A percentile compares a stretch with the other conserved stretches of the same genome.
Evolutionary conservation across 495 filamentous ascomycete genomes (phyloP).

Genomic region (Annulohypoxylon moriforme): DNA sequence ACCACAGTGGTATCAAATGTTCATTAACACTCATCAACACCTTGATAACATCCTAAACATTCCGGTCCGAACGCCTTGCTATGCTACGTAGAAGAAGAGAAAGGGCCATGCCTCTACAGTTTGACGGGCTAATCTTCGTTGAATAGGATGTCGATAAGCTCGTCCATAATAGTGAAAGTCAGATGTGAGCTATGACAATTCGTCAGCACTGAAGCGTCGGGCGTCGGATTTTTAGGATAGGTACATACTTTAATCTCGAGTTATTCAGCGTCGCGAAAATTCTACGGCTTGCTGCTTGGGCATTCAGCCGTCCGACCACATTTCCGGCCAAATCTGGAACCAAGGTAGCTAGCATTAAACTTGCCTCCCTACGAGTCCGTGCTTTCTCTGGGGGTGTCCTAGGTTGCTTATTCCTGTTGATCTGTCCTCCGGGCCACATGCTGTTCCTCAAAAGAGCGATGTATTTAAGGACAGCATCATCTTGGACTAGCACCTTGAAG

Average conservation of each 20-base stretch:
- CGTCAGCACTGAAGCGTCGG: conserved; percentile 19
- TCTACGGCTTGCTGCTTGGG: conserved; percentile 81
- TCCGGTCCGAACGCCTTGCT: conserved; percentile 44
- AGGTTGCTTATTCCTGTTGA: conserved; percentile 60
- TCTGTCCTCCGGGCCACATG: conserved; percentile 82
- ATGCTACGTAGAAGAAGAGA: conserved; percentile 34
- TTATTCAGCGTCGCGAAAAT: conserved; percentile 89
- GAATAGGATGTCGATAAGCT: conserved; percentile 80
- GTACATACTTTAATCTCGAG: conserved; percentile 71
- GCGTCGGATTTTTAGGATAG: background rate
- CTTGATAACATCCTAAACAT: conserved; percentile 25
- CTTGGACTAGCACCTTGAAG: conserved; percentile 73
- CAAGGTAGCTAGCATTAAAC: conserved; percentile 81
- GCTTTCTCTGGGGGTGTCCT: conserved; percentile 74
- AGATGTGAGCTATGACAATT: conserved; percentile 72
- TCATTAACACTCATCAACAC: conserved; percentile 20
- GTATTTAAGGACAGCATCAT: conserved; percentile 82
- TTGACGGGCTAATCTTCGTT: conserved; percentile 52
- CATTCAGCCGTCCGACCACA: conserved; percentile 86
- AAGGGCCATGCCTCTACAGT: background rate
- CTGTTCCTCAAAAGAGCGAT: conserved; percentile 73
- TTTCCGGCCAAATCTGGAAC: conserved; percentile 85
- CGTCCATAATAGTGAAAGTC: conserved; percentile 81
- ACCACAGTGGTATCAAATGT: conserved; percentile 24
- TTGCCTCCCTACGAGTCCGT: conserved; percentile 79